These are phyloP conservation scores for Trichopus zeylanicus DNA, from an alignment of 116 monocot species.

Conservation along the genomic window DNA sequence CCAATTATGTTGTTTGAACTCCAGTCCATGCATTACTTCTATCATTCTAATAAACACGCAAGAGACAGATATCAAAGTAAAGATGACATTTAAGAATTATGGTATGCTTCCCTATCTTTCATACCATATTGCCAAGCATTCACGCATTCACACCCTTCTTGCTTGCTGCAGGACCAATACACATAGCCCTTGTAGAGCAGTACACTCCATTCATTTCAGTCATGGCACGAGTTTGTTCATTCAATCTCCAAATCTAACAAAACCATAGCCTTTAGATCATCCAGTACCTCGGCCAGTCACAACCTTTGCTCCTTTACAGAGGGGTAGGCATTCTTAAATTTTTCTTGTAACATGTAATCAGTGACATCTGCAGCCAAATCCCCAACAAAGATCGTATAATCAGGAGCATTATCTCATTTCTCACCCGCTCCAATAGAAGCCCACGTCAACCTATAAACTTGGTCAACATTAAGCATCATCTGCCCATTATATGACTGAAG, in stretches of 20 bases:
- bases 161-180: conserved; percentile 69
- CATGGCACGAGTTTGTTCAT: conserved; percentile 82
- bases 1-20: not conserved
- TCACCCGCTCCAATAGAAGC: conserved; percentile 66
- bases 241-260: conserved; percentile 90
- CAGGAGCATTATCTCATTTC: conserved; percentile 52
- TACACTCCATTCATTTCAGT: conserved; percentile 90
- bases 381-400: conserved; percentile 89
- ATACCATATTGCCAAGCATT: conserved; percentile 17
- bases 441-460: conserved; percentile 82
- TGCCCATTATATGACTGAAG: conserved; percentile 78
- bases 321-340: conserved; percentile 56
- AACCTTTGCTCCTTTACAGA: conserved; percentile 93
- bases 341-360: conserved; percentile 83
- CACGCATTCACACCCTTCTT: conserved; percentile 46
- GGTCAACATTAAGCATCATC: conserved; percentile 73
- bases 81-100: not conserved
- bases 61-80: not conserved
- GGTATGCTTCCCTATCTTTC: conserved; percentile 37
- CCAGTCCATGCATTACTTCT: not conserved
- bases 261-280: conserved; percentile 91
- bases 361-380: conserved; percentile 93
- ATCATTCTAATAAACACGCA: conserved; percentile 1
- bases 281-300: conserved; percentile 77
- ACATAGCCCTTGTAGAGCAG: conserved; percentile 74